Base-by-base conservation (phyloP, 768 basidiomycete genomes). In the Suillus discolor region DNA sequence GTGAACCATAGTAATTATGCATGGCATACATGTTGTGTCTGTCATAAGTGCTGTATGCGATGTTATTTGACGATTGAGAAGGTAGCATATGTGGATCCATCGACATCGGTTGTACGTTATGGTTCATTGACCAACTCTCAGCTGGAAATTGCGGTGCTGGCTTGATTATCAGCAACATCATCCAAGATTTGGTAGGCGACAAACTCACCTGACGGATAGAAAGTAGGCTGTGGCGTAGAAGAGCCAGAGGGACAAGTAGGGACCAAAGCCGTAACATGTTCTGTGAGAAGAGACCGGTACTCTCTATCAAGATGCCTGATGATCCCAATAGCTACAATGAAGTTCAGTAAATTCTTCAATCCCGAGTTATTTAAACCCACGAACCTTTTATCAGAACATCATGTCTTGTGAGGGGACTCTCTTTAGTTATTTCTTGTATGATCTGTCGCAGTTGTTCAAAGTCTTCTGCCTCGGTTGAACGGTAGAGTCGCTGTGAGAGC, bases 401-500 rank as follows among this genome's bases (percentile, higher is more conserved):
- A 12, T 42, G 59, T 44, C 59, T 42, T 31, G 59, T 60, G 18
- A 18, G 59, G 11, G 41, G 59, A 20, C 9, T 31, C 18, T 42
- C 39, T 7, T 31, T 41, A 6, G 59, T 60, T 28, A 42, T 20
- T 6, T 42, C 39, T 42, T 60, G 59, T 2, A 60, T 60, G 41
- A 28, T 31, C 41, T 60, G 59, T 13, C 59, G 59, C 25, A 60
- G 41, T 20, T 60, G 59, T 28, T 41, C 39, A 60, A 60, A 60
- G 7, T 60, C 59, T 13, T 60, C 59, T 7, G 59, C 59, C 59
- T 60, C 59, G 25, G 41, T 60, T 25, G 59, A 42, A 42, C 59
- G 59, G 0, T 60, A 60, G 41, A 60, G 25, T 28, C 25, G 25
- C 4, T 60, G 59, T 28, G 41, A 60, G 12, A 44, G 2, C 28